Base-by-base conservation (phyloP, 495 filamentous ascomycete genomes). In the Hypoxylon lenormandii region DNA sequence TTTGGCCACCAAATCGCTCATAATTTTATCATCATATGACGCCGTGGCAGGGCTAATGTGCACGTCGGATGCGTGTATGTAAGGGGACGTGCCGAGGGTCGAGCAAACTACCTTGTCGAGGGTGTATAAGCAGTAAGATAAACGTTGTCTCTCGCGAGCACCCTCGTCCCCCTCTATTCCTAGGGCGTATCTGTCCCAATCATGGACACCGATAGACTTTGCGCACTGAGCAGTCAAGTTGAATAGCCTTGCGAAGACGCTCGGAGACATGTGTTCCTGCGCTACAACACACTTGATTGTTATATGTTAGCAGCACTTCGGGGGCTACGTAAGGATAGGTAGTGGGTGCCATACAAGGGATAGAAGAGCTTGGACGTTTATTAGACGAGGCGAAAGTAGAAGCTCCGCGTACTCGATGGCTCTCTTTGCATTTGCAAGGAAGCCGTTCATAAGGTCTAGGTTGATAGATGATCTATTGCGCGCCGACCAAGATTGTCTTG, bases 301-400 rank as follows among this genome's bases (percentile, higher is more conserved):
- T 7, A 6, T 0, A 28, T 53, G 15, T 68, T 52, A 68, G 57
- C 36, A 12, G 11, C 19, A 3, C 0, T 46, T 36, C 49, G 11
- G 0, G 46, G 48, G 11, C 16, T 30, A 12, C 16, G 28, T 26
- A 26, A 2, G 5, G n/a, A n/a, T n/a, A 26, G 23, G 23, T 26
- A 2, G 1, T 16, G 6, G 19, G 5, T 3, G 42, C 8, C 64
- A n/a, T 62, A 68, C 64, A 18, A 68, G 18, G 36, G 64, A 68
- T 62, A 68, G n/a, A 11, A 68, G 64, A 13, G 64, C 64, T 19
- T 68, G 64, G 45, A 68, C 57, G n/a, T 68, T 68, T 3, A 56
- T 50, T 16, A 68, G 51, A 13, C 57, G 58, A 30, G 64, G 64
- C 28, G 64, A 23, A 1, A 61, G 40, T 3, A 68, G 26, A 30